A percentile compares a stretch with the other conserved stretches of the same genome.
Conservation (phyloP, 805 yeast species). For the Hanseniaspora occidentalis region DNA sequence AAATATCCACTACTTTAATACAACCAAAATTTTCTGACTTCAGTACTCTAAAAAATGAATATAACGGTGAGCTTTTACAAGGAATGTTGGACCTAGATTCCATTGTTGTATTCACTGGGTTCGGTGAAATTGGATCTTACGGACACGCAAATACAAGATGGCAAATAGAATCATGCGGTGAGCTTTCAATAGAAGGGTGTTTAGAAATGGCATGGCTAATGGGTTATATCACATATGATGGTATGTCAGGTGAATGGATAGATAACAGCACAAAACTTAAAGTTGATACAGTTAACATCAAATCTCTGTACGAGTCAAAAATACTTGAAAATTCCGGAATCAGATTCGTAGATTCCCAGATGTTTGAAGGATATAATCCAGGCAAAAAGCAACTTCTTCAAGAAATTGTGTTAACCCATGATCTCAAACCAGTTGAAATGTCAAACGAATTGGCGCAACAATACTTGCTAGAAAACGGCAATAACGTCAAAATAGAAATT, state of each 20-base stretch:
- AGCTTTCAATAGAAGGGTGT: slow-evolving; percentile 77
- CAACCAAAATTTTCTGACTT: slow-evolving; percentile 64
- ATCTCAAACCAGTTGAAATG: slow-evolving; percentile 71
- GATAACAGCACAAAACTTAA: slow-evolving; percentile 68
- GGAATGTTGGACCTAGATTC: slow-evolving; percentile 70
- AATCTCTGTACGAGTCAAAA: slow-evolving; percentile 63
- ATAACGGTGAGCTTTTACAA: slow-evolving; percentile 38
- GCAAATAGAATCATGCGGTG: slow-evolving; percentile 84
- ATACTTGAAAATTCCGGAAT: slow-evolving; percentile 76
- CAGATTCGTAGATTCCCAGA: slow-evolving; percentile 76
- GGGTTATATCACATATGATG: slow-evolving; percentile 66
- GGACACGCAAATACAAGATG: slow-evolving; percentile 86
- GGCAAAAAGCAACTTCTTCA: slow-evolving; percentile 68
- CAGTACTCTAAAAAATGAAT: slow-evolving; percentile 39
- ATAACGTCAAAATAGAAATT: slow-evolving; percentile 59
- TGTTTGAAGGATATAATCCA: slow-evolving; percentile 71
- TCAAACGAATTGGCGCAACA: slow-evolving; percentile 73
- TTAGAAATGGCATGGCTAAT: slow-evolving; percentile 91
- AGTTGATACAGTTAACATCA: slow-evolving; percentile 69
- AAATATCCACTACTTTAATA: slow-evolving; percentile 67
- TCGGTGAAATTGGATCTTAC: slow-evolving; percentile 88
- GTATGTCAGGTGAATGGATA: slow-evolving; percentile 49
- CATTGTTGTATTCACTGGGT: slow-evolving; percentile 77
- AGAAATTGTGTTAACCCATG: slow-evolving; percentile 77
- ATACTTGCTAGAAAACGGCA: slow-evolving; percentile 72